Evolutionary conservation across 1,139 yeast species (phyloP), one percentile per base, ranked within the genome.

Genomic region (Oligophagozyma castellii): DNA sequence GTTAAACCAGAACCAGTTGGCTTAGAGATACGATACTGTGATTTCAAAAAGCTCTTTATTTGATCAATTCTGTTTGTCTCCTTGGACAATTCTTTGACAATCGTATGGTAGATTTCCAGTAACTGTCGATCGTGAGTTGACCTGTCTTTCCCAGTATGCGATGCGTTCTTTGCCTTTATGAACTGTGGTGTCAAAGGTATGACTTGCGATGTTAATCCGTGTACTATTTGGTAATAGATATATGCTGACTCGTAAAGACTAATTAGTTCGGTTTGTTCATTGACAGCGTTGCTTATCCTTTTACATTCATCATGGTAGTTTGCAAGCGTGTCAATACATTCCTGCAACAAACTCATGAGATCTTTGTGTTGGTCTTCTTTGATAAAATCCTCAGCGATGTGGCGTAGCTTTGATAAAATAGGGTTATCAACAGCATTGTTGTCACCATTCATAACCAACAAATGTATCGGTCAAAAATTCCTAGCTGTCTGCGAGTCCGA

Each of bases 151-250:
- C 31, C 27, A 12, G 15, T 29, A 29, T 44, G 42, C 12, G 31
- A 16, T 12, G 25, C 24, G 12, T 12, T 30, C 26, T 39, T 38
- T 12, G 43, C 42, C 13, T 23, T 19, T 13, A 35, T 31, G 29
- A 49, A 51, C 24, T 43, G 44, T 2, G 38, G 28, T 4, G 51
- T 34, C 22, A 32, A 33, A 6, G 51, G 51, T 22, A 46, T 43
- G 26, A 35, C 43, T 11, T 40, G 38, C 11, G 42, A 34, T 14
- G 51, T 36, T 2, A 51, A 37, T 19, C 32, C 40, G 16, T 44
- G 48, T 8, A 52, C 44, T 16, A 46, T 46, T 23, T 37, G 38
- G 39, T 44, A 52, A 29, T 49, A 48, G 7, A 49, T 38, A 24
- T 38, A 52, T 7, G 53, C 49, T 7, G 46, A 35, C 28, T 51